Conservation (phyloP, 108 stramenopile genomes). For the Nitzschia inconspicua region DNA sequence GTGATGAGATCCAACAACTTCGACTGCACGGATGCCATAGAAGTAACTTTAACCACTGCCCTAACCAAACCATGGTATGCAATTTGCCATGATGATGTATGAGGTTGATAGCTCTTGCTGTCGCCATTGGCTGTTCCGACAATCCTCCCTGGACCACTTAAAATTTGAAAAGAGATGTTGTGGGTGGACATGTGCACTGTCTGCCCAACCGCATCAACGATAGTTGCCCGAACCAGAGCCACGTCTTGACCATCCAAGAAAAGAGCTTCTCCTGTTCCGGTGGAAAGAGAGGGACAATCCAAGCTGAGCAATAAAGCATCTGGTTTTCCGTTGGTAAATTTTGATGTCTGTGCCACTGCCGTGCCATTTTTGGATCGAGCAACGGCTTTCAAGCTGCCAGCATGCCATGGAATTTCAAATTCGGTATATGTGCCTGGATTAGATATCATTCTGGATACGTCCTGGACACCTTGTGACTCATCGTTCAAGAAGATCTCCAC, state of each 20-base stretch:
- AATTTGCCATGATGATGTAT: conserved; percentile 11
- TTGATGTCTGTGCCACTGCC: background rate
- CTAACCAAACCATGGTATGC: conserved; percentile 36
- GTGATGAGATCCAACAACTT: conserved; percentile 3
- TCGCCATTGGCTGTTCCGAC: conserved; percentile 36
- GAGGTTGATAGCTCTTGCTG: conserved; percentile 22
- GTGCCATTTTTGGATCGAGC: conserved; percentile 20
- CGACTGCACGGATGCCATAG: conserved; percentile 11
- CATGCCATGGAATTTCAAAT: conserved; percentile 18
- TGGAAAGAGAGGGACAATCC: conserved; percentile 16
- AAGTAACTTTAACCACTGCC: conserved; percentile 30
- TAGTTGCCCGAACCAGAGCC: conserved; percentile 26
- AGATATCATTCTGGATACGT: too few species aligned
- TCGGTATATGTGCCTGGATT: conserved; percentile 34
- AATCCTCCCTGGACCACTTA: conserved; percentile 24
- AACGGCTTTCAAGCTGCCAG: conserved; percentile 25
- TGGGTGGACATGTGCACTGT: conserved; percentile 18
- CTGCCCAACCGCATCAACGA: conserved; percentile 27
- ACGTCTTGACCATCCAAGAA: conserved; percentile 39
- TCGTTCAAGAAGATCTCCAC: conserved; percentile 33
- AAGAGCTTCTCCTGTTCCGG: conserved; percentile 19
- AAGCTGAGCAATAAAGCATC: conserved; percentile 8
- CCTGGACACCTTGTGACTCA: conserved; percentile 3
- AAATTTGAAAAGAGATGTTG: conserved; percentile 19
- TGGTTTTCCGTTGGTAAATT: conserved; percentile 1